Base-by-base conservation (phyloP, 768 basidiomycete species). In the Naematelia aurantialba region DNA sequence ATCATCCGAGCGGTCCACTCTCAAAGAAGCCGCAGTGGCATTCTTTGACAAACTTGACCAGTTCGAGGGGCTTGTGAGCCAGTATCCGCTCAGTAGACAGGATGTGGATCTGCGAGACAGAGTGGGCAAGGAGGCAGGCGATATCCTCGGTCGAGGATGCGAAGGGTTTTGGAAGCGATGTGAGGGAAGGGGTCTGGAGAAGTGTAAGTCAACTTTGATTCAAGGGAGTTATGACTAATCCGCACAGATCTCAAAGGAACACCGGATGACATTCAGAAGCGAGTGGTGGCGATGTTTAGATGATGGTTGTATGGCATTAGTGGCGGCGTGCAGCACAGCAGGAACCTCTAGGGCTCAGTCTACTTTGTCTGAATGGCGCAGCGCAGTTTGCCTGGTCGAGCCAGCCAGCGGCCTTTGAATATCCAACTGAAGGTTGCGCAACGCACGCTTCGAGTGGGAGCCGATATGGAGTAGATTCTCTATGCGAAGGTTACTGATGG, bases 61-160 rank as follows among this genome's bases (percentile, higher is more conserved):
- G 51, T n/a, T 76, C 44, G 73, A 74, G 61, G 55, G 45, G 14
- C 22, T 69, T 0, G 60, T 59, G 12, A 39, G 53, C 39, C 69
- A 74, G 46, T 64, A 66, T 56, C 63, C 67, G 14, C 62, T 76
- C 21, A 66, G 63, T 42, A 54, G 71, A 30, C 68, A 68, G 39
- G 75, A 76, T 60, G 63, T 68, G 5, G 72, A 74, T 44, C 59
- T 76, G 61, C 29, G 73, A 29, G 75, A 76, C 56, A 39, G 73
- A 25, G 47, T 74, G 0, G 62, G 56, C 3, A 62, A 55, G 34
- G 74, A 76, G 22, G 52, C 52, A 11, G 34, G 52, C 11, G 52
- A 52, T 52, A 45, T 74, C 3, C 65, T 76, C 5, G 49, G 61
- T n/a, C 49, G 56, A 4, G 69, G 67, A 4, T 73, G 69, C 54